A percentile compares a stretch with the other conserved stretches of the same genome.
Evolutionary conservation across 768 basidiomycete genomes (phyloP).

Genomic region (Ephemerocybe angulata): DNA sequence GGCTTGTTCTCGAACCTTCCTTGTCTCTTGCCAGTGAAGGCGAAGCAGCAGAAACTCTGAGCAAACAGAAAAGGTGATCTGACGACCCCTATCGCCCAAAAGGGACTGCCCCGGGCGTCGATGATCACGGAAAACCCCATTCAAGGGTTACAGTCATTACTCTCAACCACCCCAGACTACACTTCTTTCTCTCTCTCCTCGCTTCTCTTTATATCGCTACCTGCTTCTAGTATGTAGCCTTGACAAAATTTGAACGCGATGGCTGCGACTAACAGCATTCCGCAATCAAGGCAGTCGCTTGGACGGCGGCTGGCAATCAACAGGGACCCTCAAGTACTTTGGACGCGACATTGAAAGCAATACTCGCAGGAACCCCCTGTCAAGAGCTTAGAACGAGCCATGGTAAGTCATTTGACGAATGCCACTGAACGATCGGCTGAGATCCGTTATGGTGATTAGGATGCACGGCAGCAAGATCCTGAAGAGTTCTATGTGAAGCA

Average conservation of each 20-base stretch:
- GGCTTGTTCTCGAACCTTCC: background rate
- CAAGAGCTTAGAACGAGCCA: slow-evolving; percentile 12
- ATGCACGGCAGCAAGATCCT: slow-evolving; percentile 77
- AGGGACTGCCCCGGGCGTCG: background rate
- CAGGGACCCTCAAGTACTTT: background rate
- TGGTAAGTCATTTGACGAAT: slow-evolving; percentile 20
- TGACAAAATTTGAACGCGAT: background rate
- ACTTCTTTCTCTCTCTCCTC: background rate
- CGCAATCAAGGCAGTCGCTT: background rate
- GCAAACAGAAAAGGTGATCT: slow-evolving; percentile 5
- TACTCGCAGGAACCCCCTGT: slow-evolving; percentile 8
- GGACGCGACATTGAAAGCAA: slow-evolving; percentile 23
- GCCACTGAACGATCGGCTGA: slow-evolving; percentile 16
- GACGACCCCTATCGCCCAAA: slow-evolving; percentile 10
- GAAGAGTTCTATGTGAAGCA: slow-evolving; percentile 97
- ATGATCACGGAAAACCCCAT: slow-evolving; percentile 3
- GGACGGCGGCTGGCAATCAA: slow-evolving; percentile 9
- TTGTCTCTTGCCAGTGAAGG: background rate
- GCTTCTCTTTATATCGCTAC: background rate
- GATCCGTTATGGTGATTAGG: slow-evolving; percentile 40
- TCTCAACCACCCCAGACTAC: background rate
- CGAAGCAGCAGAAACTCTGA: slow-evolving; percentile 2
- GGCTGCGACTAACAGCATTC: background rate
- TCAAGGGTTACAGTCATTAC: slow-evolving; percentile 5
- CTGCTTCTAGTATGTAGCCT: background rate